These are phyloP conservation scores for Suillus variegatus DNA, from an alignment of 768 basidiomycete genomes.

Conservation along the genomic window DNA sequence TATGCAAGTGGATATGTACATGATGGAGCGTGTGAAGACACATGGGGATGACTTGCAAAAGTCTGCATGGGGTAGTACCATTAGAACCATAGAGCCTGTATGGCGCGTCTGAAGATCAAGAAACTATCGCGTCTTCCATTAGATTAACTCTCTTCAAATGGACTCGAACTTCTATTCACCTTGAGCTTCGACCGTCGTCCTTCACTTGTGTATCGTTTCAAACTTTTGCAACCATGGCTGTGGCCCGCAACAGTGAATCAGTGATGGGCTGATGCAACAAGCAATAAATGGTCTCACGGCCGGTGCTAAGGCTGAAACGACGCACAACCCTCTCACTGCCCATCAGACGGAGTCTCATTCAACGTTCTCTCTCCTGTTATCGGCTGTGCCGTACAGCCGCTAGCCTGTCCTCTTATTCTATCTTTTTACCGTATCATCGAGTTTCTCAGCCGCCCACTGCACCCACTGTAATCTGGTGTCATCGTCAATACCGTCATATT, in stretches of 20 bases:
- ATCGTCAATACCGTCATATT: background rate
- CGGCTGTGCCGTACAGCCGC: background rate
- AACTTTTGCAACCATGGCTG: constrained; percentile 1
- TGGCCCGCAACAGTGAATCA: background rate
- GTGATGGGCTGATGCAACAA: background rate
- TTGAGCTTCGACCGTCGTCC: background rate
- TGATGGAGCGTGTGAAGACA: background rate
- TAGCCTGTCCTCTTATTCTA: background rate
- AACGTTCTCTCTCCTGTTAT: background rate
- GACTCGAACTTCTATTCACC: background rate
- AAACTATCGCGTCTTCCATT: background rate
- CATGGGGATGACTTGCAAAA: background rate
- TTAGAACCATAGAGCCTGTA: background rate
- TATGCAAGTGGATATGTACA: background rate
- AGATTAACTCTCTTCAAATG: background rate
- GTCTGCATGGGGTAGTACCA: background rate
- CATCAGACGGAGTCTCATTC: constrained; percentile 1
- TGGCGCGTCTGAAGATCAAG: background rate
- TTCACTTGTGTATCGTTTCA: background rate
- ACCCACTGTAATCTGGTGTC: background rate
- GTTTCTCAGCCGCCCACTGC: background rate
- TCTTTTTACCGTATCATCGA: background rate
- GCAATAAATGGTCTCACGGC: background rate
- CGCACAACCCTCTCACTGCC: background rate
- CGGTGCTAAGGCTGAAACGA: background rate